Conservation (phyloP, 257 asterid species). For the Solanum megistacrolobum region DNA sequence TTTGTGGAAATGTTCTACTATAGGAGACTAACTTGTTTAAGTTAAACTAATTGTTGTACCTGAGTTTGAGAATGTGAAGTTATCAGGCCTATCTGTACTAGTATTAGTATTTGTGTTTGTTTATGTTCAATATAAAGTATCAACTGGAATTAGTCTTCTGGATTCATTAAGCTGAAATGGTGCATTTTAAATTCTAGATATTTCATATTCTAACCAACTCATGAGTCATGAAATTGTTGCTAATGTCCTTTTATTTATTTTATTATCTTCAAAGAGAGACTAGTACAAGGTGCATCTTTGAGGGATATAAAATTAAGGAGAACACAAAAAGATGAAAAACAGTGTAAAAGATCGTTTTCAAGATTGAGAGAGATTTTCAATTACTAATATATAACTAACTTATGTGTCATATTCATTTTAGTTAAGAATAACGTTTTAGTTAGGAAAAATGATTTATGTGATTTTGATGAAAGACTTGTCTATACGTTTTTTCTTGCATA, state of each 20-base stretch:
- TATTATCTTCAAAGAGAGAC: not conserved
- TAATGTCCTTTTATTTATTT: not conserved
- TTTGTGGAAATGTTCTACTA: not conserved
- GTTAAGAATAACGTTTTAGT: not conserved
- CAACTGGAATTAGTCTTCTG: not conserved
- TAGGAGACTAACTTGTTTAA: not conserved
- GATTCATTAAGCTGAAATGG: not conserved
- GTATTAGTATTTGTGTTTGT: not conserved
- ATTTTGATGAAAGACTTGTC: not conserved
- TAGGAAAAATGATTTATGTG: not conserved
- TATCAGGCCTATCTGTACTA: not conserved
- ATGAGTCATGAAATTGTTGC: not conserved
- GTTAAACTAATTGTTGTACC: not conserved
- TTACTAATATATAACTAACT: not conserved
- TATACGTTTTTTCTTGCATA: not conserved
- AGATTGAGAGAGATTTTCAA: not conserved
- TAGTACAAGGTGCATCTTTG: not conserved
- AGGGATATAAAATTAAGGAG: not conserved
- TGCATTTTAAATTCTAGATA: not conserved
- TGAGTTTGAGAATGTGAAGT: not conserved
- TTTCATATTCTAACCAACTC: not conserved
- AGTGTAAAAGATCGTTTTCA: not conserved
- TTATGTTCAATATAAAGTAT: not conserved
- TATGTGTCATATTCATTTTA: not conserved
- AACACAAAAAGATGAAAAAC: not conserved